phyloP scores from a whole-genome alignment of 2,329 filamentous ascomycete species.

The Hypomyces perniciosus region DNA sequence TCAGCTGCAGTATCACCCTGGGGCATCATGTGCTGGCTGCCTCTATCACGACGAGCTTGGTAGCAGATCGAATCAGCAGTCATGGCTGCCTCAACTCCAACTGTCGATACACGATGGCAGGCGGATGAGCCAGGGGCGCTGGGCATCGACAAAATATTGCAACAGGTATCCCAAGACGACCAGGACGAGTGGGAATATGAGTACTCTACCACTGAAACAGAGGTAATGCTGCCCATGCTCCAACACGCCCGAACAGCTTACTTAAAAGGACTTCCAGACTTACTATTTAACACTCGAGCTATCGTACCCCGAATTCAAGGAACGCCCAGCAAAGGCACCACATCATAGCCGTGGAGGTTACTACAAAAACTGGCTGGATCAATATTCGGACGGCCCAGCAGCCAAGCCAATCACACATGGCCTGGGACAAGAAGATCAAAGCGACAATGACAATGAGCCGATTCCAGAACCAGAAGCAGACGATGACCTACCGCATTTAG shows the following conservation, averaged over 20 bases:
- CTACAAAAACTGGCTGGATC: conserved; percentile 36
- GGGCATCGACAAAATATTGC: conserved; percentile 22
- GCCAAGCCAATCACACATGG: conserved; percentile 2
- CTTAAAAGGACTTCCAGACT: conserved; percentile 36
- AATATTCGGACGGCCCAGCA: conserved; percentile 18
- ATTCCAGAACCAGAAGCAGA: conserved; percentile 9
- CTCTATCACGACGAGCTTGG: not conserved
- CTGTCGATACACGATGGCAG: conserved; percentile 2
- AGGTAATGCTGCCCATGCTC: conserved; percentile 33
- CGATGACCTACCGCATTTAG: conserved; percentile 25
- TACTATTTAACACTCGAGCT: conserved; percentile 60
- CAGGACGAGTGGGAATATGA: conserved; percentile 64
- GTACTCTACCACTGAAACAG: conserved; percentile 57
- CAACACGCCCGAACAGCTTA: not conserved
- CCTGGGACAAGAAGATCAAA: conserved; percentile 1
- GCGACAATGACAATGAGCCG: conserved; percentile 19
- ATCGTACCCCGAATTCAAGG: conserved; percentile 53
- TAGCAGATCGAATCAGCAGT: not conserved
- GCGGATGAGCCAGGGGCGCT: conserved; percentile 23
- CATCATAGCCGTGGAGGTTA: conserved; percentile 41
- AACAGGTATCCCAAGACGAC: conserved; percentile 29
- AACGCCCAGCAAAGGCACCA: conserved; percentile 33
- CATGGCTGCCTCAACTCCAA: conserved; percentile 5
- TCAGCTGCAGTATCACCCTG: not conserved
- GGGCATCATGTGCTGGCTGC: not conserved